A percentile compares a stretch with the other conserved stretches of the same genome.
These are phyloP conservation scores for Trichoderma aggressivum DNA, from an alignment of 2,329 filamentous ascomycete genomes.

Conservation along the genomic window DNA sequence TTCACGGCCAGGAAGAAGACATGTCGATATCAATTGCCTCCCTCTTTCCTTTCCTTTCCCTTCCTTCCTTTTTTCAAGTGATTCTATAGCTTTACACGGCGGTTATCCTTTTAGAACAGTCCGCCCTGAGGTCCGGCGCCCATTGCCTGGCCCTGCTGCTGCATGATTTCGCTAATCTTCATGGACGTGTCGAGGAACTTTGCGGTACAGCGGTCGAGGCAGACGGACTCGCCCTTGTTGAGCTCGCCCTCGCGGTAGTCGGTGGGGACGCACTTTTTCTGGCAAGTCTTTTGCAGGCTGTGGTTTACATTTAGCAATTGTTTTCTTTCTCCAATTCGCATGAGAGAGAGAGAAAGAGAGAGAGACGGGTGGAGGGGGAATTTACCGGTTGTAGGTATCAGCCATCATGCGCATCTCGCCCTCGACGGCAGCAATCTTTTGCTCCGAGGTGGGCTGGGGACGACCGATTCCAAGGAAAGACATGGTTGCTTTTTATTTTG, in stretches of 20 bases:
- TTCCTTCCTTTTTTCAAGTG: not conserved
- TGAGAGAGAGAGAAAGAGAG: not conserved
- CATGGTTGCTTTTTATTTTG: constrained; percentile 28
- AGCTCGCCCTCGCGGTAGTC: constrained; percentile 95
- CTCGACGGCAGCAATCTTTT: constrained; percentile 96
- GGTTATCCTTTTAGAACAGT: constrained; percentile 27
- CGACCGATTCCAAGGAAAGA: constrained; percentile 50
- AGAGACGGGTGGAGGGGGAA: not conserved
- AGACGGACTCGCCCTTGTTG: constrained; percentile 98
- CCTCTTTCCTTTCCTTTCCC: not conserved
- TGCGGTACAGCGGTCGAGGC: constrained; percentile 91
- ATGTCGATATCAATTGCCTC: not conserved
- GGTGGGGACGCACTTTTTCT: constrained; percentile 86
- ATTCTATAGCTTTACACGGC: not conserved
- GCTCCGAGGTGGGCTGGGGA: constrained; percentile 86
- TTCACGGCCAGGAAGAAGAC: not conserved
- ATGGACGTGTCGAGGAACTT: constrained; percentile 99
- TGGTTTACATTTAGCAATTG: not conserved
- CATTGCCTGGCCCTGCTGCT: constrained; percentile 72
- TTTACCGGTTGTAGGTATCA: constrained; percentile 95
- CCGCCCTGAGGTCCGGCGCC: constrained; percentile 47
- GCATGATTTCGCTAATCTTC: constrained; percentile 96
- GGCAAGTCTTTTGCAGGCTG: constrained; percentile 84
- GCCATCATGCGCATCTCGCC: constrained; percentile 96
- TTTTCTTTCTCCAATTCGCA: not conserved